Conservation (phyloP, 441 rosid genomes). For the Biscutella laevigata region DNA sequence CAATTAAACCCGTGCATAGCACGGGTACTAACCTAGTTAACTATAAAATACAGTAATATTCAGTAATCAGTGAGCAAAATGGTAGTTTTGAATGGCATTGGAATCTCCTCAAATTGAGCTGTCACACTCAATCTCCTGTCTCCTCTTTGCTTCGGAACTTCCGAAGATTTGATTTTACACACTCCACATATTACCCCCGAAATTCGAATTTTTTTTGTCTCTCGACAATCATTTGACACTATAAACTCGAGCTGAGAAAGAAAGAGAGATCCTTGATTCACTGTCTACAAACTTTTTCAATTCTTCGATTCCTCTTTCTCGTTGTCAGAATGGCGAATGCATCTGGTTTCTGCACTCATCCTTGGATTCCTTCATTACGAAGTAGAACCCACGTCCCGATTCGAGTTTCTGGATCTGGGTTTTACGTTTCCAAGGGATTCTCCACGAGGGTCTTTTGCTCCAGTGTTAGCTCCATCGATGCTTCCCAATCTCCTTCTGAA, state of each 20-base stretch:
- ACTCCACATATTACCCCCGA: conserved; percentile 2
- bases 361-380: conserved; percentile 47
- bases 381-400: conserved; percentile 37
- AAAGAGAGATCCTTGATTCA: conserved; percentile 21
- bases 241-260: conserved; percentile 18
- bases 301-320: neutral
- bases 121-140: conserved; percentile 20
- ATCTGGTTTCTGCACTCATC: conserved; percentile 49
- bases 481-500: conserved; percentile 44
- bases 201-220: neutral
- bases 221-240: neutral
- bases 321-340: conserved; percentile 60
- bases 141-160: conserved; percentile 32
- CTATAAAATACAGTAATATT: too few species aligned
- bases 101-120: conserved; percentile 37
- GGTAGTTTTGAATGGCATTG: conserved; percentile 28
- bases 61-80: too few species aligned
- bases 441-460: conserved; percentile 50
- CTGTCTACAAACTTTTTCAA: neutral
- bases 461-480: conserved; percentile 28
- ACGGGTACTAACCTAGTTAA: too few species aligned
- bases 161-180: conserved; percentile 30
- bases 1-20: too few species aligned
- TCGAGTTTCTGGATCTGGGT: conserved; percentile 57
- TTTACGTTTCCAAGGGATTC: conserved; percentile 30